Percentiles rank a stretch among this genome's conserved stretches.
Evolutionary conservation across 129 eudicot genomes (phyloP).

Genomic region (Escallonia rubra): DNA sequence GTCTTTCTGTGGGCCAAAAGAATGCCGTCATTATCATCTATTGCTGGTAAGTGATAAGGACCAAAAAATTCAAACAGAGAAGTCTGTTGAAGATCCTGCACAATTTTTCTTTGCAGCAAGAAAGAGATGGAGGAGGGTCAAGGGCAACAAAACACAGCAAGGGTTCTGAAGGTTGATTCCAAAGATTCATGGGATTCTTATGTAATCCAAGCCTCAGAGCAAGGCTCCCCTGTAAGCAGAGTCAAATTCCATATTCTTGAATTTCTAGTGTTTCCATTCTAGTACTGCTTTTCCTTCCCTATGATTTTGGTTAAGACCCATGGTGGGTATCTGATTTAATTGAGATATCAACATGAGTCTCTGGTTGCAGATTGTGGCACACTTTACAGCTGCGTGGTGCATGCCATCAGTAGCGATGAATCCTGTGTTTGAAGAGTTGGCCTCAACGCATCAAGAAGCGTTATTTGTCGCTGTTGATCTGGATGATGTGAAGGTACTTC

Average conservation of each 20-base stretch:
- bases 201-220: conserved; percentile 36
- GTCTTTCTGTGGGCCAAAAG: too few relatives aligned
- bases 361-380: conserved; percentile 56
- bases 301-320: too few relatives aligned
- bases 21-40: too few relatives aligned
- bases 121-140: conserved; percentile 23
- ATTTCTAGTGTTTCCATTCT: too few relatives aligned
- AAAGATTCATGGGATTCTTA: conserved; percentile 46
- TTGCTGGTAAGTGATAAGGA: too few relatives aligned
- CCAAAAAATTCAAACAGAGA: too few relatives aligned
- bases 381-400: conserved; percentile 83
- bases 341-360: too few relatives aligned
- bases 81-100: too few relatives aligned
- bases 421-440: conserved; percentile 44
- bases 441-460: conserved; percentile 38
- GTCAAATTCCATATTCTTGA: neutral
- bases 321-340: too few relatives aligned
- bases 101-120: too few relatives aligned
- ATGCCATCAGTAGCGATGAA: conserved; percentile 79
- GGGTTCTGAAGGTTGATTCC: conserved; percentile 43
- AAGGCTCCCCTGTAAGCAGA: conserved; percentile 57
- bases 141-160: conserved; percentile 25
- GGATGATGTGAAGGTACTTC: conserved; percentile 68
- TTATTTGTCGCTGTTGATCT: conserved; percentile 61
- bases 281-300: too few relatives aligned